Evolutionary conservation across 441 rosid genomes (phyloP).

Genomic region (Mallotus repandus): DNA sequence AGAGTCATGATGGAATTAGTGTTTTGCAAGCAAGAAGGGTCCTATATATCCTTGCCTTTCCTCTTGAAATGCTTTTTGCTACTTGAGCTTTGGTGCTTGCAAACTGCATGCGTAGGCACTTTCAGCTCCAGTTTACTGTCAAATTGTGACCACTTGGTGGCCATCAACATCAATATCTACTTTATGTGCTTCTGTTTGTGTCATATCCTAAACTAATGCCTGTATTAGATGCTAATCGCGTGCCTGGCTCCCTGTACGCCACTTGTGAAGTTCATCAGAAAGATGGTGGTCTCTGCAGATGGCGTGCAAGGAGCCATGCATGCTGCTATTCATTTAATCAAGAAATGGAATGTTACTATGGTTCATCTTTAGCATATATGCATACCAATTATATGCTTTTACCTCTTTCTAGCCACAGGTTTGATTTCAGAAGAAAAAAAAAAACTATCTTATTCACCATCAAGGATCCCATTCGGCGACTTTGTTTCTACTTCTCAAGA

Average conservation of each 20-base stretch:
- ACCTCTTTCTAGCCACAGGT: background rate
- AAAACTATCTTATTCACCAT: background rate
- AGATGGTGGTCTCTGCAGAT: slow-evolving; percentile 36
- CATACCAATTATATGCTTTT: background rate
- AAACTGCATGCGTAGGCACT: slow-evolving; percentile 5
- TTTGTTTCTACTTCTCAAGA: too few relatives aligned
- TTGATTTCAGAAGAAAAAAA: too few relatives aligned
- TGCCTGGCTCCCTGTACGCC: slow-evolving; percentile 67
- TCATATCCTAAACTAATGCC: too few relatives aligned
- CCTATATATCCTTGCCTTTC: slow-evolving; percentile 1
- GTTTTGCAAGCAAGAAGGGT: background rate
- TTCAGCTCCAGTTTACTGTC: background rate
- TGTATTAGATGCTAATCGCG: background rate
- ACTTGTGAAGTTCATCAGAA: slow-evolving; percentile 39
- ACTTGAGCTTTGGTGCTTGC: slow-evolving; percentile 2
- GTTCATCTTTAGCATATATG: background rate
- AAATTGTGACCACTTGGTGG: background rate
- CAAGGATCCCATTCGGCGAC: background rate
- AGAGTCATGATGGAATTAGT: background rate
- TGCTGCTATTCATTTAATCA: slow-evolving; percentile 13
- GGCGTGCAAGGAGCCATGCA: slow-evolving; percentile 60
- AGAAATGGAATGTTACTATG: background rate
- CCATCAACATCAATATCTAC: background rate
- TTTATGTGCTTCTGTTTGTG: background rate
- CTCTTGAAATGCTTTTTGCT: background rate